Conservation (phyloP, 495 filamentous ascomycete species). For the Penicillium canescens region DNA sequence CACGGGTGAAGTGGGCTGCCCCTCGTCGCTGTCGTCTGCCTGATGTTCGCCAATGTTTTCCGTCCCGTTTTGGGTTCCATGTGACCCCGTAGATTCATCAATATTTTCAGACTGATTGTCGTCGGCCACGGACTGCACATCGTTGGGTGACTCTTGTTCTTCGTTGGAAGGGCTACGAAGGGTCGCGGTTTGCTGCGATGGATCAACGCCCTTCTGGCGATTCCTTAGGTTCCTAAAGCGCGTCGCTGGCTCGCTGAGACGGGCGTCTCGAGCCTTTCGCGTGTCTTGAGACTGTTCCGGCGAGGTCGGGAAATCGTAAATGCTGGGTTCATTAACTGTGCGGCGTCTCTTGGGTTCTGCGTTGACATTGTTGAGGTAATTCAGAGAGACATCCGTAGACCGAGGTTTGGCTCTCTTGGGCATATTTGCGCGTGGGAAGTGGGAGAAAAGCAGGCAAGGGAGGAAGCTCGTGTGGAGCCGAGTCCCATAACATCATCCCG, state of each 20-base stretch:
- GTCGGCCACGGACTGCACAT: background rate
- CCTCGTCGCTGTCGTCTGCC: background rate
- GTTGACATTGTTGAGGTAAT: background rate
- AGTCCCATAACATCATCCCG: constrained; percentile 1
- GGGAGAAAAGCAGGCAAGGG: background rate
- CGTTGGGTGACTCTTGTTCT: background rate
- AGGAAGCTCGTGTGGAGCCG: constrained; percentile 6
- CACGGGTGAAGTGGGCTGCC: too few species aligned
- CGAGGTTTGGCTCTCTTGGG: background rate
- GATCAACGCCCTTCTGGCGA: background rate
- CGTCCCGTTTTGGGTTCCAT: too few species aligned
- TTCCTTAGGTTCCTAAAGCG: background rate
- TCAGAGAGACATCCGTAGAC: background rate
- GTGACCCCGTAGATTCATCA: too few species aligned
- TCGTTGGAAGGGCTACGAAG: background rate
- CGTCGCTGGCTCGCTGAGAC: background rate
- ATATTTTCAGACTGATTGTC: background rate
- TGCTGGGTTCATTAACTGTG: background rate
- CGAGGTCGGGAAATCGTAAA: background rate
- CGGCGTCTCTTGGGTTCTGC: background rate
- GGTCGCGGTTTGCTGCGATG: background rate
- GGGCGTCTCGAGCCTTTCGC: background rate
- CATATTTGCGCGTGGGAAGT: constrained; percentile 7
- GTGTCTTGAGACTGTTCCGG: background rate
- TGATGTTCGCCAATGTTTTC: background rate